Percentiles rank a stretch among this genome's conserved stretches.
phyloP scores from a whole-genome alignment of 352 stramenopile genomes.

The Paralagenidium karlingii region DNA sequence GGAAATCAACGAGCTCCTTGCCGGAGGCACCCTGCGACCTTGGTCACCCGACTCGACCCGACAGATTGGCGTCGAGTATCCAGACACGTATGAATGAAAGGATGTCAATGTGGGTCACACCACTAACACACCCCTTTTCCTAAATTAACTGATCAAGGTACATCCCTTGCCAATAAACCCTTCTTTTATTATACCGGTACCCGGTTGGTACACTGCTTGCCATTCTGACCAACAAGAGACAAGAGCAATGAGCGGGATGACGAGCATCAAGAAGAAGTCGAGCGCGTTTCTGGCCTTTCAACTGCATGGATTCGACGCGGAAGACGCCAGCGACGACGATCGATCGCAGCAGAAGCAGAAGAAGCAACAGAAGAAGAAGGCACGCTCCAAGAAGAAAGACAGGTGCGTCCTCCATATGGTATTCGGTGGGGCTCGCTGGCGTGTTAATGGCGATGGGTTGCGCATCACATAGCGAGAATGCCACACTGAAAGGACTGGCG shows the following conservation, averaged over 20 bases:
- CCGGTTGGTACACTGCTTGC: too few relatives aligned
- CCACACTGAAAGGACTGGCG: conserved; percentile 54
- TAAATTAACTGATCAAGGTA: too few relatives aligned
- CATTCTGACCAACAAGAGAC: background rate
- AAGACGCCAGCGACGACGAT: conserved; percentile 43
- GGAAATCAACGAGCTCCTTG: conserved; percentile 57
- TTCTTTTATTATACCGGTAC: too few relatives aligned
- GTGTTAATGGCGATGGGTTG: background rate
- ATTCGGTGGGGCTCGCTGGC: background rate
- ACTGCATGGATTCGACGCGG: conserved; percentile 21
- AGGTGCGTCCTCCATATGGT: conserved; percentile 10
- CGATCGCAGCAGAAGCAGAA: conserved; percentile 50
- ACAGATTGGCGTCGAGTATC: conserved; percentile 47
- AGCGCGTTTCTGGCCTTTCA: conserved; percentile 65
- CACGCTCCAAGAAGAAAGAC: conserved; percentile 63
- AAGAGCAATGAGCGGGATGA: conserved; percentile 9
- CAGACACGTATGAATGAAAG: conserved; percentile 70
- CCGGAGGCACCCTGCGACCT: conserved; percentile 31
- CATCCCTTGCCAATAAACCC: too few relatives aligned
- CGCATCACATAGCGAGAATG: conserved; percentile 26
- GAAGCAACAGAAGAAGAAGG: conserved; percentile 16
- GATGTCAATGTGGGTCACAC: too few relatives aligned
- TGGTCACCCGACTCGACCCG: conserved; percentile 66
- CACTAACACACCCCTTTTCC: too few relatives aligned
- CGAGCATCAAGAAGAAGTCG: conserved; percentile 27